Conservation (phyloP, 2,329 filamentous ascomycete genomes). For the Ramichloridium luteum region DNA sequence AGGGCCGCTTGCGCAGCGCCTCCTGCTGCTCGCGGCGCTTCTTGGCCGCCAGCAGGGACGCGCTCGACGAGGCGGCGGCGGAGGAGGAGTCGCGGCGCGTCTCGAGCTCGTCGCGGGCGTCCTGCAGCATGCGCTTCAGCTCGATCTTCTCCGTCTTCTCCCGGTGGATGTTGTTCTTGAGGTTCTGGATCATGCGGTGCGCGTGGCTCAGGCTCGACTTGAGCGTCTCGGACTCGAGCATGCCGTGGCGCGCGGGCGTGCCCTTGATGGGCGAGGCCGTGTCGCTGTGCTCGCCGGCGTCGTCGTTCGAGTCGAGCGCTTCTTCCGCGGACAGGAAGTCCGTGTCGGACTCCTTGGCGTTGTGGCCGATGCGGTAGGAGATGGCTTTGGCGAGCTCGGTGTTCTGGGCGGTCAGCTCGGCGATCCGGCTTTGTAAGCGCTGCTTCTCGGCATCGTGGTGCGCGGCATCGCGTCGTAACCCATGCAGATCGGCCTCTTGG, state of each 20-base stretch:
- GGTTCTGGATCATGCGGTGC: conserved; percentile 89
- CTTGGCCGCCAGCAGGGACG: no score
- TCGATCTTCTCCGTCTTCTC: conserved; percentile 99
- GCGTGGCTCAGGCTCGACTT: conserved; percentile 90
- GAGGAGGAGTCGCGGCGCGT: conserved; percentile 38
- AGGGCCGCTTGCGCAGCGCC: conserved; percentile 35
- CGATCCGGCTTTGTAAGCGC: conserved; percentile 71
- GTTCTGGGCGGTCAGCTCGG: conserved; percentile 80
- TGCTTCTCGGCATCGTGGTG: conserved; percentile 67
- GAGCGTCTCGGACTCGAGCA: conserved; percentile 89
- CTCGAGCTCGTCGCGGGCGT: conserved; percentile 84
- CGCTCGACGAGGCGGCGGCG: conserved; percentile 31
- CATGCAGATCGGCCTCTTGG: conserved; percentile 78
- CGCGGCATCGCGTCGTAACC: conserved; percentile 65
- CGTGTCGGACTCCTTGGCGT: conserved; percentile 15
- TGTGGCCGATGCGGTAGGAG: conserved; percentile 49
- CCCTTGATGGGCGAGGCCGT: conserved; percentile 82
- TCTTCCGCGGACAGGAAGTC: conserved; percentile 51
- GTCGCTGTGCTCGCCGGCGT: conserved; percentile 79
- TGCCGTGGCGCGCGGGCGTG: conserved; percentile 68
- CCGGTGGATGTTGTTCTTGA: conserved; percentile 87
- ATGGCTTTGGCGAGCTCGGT: conserved; percentile 80
- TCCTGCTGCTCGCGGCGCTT: conserved; percentile 38
- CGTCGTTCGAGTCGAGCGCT: conserved; percentile 37
- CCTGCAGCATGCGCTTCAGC: conserved; percentile 86